phyloP scores from a whole-genome alignment of 2,329 filamentous ascomycete genomes.

The Pseudogymnoascus sp. region DNA sequence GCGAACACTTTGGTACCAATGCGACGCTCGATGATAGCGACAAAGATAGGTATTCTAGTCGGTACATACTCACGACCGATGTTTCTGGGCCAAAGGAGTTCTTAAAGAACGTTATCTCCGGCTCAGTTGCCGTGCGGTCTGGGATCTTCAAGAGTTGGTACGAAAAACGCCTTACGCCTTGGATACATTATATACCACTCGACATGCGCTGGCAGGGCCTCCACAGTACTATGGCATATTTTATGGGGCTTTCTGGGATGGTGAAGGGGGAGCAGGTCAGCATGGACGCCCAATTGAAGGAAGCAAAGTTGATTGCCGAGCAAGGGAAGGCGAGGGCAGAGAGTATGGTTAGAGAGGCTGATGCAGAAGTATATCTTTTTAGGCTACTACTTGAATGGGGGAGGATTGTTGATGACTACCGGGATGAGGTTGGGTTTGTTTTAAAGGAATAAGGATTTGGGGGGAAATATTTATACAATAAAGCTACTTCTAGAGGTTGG shows the following conservation, averaged over 20 bases:
- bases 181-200: constrained; percentile 56
- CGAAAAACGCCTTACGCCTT: constrained; percentile 49
- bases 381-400: constrained; percentile 43
- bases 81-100: constrained; percentile 42
- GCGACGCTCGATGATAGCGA: constrained; percentile 28
- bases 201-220: constrained; percentile 34
- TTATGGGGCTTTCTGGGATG: constrained; percentile 18
- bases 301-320: constrained; percentile 42
- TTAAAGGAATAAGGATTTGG: neutral
- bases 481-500: no score
- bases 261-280: constrained; percentile 8
- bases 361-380: constrained; percentile 51
- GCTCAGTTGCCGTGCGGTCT: constrained; percentile 47
- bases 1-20: constrained; percentile 22
- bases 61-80: constrained; percentile 52
- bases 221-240: constrained; percentile 22
- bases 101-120: constrained; percentile 41
- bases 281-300: constrained; percentile 16
- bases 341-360: constrained; percentile 44
- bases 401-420: constrained; percentile 32
- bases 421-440: constrained; percentile 30
- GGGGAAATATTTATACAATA: neutral
- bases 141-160: constrained; percentile 58
- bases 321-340: constrained; percentile 47
- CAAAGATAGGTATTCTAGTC: constrained; percentile 32